Conservation (phyloP, 2,329 filamentous ascomycete genomes). For the Leptographium lundbergii region DNA sequence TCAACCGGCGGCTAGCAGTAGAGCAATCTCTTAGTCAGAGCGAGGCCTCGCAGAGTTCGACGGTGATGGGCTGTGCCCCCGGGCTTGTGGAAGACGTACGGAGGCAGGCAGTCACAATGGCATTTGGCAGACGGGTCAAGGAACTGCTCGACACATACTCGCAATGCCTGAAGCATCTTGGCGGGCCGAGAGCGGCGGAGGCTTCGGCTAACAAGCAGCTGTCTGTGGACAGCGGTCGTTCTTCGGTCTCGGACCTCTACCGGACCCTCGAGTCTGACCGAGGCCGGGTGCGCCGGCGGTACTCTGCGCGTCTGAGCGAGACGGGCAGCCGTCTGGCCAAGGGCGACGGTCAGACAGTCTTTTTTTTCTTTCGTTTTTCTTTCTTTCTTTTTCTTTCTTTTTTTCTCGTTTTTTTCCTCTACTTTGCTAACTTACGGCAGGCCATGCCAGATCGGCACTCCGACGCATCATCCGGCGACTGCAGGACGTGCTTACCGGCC, state of each 20-base stretch:
- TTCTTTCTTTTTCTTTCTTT: no score
- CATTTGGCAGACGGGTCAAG: constrained; percentile 28
- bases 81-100: no score
- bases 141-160: constrained; percentile 35
- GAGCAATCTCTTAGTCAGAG: no score
- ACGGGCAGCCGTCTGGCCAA: constrained; percentile 28
- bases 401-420: no score
- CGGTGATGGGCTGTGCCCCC: no score
- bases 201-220: background rate
- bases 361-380: no score
- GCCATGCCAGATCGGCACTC: constrained; percentile 24
- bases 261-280: constrained; percentile 27
- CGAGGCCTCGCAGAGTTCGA: no score
- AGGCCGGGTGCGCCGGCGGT: constrained; percentile 27
- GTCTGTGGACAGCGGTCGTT: background rate
- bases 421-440: constrained; percentile 14
- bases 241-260: constrained; percentile 3
- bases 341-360: constrained; percentile 31
- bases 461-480: constrained; percentile 29
- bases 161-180: constrained; percentile 26
- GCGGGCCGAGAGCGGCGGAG: background rate
- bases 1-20: no score
- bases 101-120: constrained; percentile 7
- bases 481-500: constrained; percentile 25
- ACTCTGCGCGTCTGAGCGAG: constrained; percentile 26